A percentile compares a stretch with the other conserved stretches of the same genome.
Evolutionary conservation across 805 yeast genomes (phyloP).

Genomic region (Candida qinlingensis): DNA sequence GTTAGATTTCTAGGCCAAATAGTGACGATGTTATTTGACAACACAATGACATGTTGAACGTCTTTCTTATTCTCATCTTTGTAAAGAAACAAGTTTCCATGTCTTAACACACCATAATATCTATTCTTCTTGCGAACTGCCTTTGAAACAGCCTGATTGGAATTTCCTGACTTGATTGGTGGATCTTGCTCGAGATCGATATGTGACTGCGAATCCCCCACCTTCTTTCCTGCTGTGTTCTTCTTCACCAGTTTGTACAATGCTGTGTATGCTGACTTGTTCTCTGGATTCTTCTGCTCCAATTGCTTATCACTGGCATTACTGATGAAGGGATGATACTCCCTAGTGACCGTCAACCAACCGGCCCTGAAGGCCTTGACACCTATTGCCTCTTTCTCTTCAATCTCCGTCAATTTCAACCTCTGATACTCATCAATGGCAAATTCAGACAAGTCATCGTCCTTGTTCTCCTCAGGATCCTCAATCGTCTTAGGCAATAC

Average conservation of each 20-base stretch:
- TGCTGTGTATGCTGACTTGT: constrained; percentile 54
- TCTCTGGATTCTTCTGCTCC: constrained; percentile 20
- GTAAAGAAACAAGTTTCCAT: constrained; percentile 85
- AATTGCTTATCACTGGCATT: constrained; percentile 32
- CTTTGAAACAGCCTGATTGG: constrained; percentile 25
- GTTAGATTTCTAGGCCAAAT: constrained; percentile 78
- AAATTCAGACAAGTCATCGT: constrained; percentile 21
- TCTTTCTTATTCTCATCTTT: constrained; percentile 59
- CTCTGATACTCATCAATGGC: constrained; percentile 27
- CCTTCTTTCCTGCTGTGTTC: constrained; percentile 19
- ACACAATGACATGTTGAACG: constrained; percentile 72
- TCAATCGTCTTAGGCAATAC: constrained; percentile 22
- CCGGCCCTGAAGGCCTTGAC: constrained; percentile 62
- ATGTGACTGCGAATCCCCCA: neutral
- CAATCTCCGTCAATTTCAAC: constrained; percentile 58
- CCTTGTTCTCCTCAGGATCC: constrained; percentile 20
- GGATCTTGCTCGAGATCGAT: constrained; percentile 7
- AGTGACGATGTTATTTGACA: constrained; percentile 63
- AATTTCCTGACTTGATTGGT: constrained; percentile 7
- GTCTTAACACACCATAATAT: constrained; percentile 69
- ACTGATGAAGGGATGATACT: constrained; percentile 48
- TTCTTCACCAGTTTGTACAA: constrained; percentile 53
- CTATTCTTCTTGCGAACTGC: constrained; percentile 47
- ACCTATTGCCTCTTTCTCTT: constrained; percentile 56
- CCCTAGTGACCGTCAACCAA: constrained; percentile 82